Evolutionary conservation across 106 monocot species (phyloP), one percentile per base, ranked within the genome.

Genomic region (Dendrobium huoshanense): DNA sequence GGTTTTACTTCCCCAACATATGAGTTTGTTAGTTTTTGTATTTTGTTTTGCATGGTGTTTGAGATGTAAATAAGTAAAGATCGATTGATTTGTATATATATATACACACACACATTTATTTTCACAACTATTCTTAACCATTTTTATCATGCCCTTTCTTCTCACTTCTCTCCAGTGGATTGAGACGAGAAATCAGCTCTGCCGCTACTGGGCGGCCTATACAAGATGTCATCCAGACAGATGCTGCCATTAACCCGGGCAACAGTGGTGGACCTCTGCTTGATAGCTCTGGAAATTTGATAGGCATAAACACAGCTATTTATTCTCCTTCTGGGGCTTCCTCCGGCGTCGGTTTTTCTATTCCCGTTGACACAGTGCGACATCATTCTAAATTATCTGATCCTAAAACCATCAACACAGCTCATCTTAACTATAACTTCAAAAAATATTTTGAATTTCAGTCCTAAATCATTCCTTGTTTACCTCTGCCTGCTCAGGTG

Each of bases 251-350:
- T 82, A 97, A 97, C 54, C 97, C 97, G 48, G 97, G 97, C 40
- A 97, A 97, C 79, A 97, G 94, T 77, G 96, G 96, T 20, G 96
- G 96, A 6, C 96, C 96, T 73, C 75, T 96, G 75, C 87, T 96
- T 44, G 97, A 97, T 84, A 97, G 97, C 78, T 87, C 97, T 59
- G 97, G 97, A 80, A 97, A 73, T 51, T 88, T 97, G 79, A 97
- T 97, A 73, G 97, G 97, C 24, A 91, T 97, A 87, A 97, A 97
- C 54, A 97, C 97, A 48, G 97, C 97, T 55, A 97, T 97, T 77
- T 97, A 97, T 83, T 97, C 97, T 7, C 97, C 97, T 17, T 98
- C 97, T 48, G 97, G 97, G 80, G 97, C 94, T 81, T 98, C 97
- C 44, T 98, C 97, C 76, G 97, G 97, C 54, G 97, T 98, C 87